phyloP scores from a whole-genome alignment of 2,329 filamentous ascomycete species.

The Aspergillus awamori region DNA sequence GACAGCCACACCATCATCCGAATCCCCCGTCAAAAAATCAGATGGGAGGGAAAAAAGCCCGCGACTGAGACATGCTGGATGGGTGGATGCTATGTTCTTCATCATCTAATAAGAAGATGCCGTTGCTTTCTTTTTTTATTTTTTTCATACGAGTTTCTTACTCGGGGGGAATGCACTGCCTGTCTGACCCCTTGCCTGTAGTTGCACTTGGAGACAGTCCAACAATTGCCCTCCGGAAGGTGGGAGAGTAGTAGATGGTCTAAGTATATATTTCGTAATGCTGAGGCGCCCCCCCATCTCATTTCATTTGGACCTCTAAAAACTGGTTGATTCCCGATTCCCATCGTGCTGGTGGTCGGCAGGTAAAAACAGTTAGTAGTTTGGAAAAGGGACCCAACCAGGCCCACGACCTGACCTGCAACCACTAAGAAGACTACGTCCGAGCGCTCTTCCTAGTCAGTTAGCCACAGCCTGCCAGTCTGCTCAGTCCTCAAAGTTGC shows the following conservation, averaged over 20 bases:
- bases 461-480: constrained; percentile 19
- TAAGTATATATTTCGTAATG: not conserved
- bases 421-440: constrained; percentile 14
- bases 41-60: constrained; percentile 1
- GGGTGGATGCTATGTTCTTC: not conserved
- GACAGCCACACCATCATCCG: not conserved
- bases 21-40: not conserved
- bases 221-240: not conserved
- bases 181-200: constrained; percentile 1
- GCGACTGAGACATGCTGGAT: not conserved
- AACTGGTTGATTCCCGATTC: not conserved
- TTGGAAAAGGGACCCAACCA: constrained; percentile 1
- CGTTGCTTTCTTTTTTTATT: not conserved
- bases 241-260: not conserved
- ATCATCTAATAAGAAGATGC: not conserved
- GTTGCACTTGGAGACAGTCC: not conserved
- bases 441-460: constrained; percentile 15
- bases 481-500: not conserved
- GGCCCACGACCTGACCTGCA: constrained; percentile 12
- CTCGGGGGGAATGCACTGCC: not conserved
- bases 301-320: not conserved
- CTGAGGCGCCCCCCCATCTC: not conserved
- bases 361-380: not conserved
- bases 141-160: not conserved
- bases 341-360: not conserved